Percentiles rank a stretch among this genome's conserved stretches.
Conservation (phyloP, 176 grass and related monocot species). For the Eragrostis curvula region DNA sequence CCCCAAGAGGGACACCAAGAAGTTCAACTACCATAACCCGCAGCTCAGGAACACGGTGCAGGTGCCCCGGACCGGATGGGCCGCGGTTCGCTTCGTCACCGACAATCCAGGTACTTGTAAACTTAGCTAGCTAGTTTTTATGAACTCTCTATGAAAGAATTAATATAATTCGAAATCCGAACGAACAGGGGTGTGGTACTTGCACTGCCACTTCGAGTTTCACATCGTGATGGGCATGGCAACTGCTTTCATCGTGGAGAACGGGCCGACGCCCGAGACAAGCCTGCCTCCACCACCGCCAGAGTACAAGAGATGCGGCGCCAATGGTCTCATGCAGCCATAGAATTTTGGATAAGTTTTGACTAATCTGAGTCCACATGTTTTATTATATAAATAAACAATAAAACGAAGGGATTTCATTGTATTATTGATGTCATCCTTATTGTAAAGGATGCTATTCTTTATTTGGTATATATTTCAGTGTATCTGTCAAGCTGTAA, state of each 20-base stretch:
- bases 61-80: slow-evolving; percentile 51
- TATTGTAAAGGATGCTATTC: too few relatives aligned
- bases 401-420: background rate
- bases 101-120: slow-evolving; percentile 51
- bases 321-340: background rate
- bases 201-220: slow-evolving; percentile 47
- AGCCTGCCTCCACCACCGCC: slow-evolving; percentile 28
- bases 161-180: background rate
- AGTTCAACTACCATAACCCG: slow-evolving; percentile 62
- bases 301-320: background rate
- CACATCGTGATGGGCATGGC: slow-evolving; percentile 38
- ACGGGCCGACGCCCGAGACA: slow-evolving; percentile 22
- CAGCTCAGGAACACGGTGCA: slow-evolving; percentile 49
- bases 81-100: slow-evolving; percentile 42
- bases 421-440: too few relatives aligned
- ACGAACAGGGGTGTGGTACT: slow-evolving; percentile 28
- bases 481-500: too few relatives aligned
- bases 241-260: slow-evolving; percentile 37
- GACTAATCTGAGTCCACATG: background rate
- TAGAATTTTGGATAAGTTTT: background rate
- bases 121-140: too few relatives aligned
- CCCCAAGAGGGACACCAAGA: slow-evolving; percentile 43
- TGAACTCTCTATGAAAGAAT: too few relatives aligned
- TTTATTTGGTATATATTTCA: too few relatives aligned
- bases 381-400: background rate